phyloP scores from a whole-genome alignment of 164 flowering plant genomes.

The Aristolochia fimbriata region DNA sequence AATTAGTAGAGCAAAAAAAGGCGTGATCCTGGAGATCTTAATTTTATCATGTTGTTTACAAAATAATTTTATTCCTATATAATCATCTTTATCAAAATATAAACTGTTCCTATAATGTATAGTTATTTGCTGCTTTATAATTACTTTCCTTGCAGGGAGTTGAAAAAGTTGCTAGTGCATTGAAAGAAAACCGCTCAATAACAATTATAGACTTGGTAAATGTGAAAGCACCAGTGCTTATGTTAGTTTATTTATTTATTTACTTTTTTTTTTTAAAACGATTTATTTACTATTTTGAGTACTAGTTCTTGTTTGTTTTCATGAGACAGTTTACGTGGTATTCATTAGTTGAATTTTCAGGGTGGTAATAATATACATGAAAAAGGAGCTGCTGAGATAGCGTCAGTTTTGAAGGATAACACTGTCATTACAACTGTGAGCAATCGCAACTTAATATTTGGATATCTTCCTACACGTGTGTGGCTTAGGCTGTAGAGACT shows the following conservation, averaged over 20 bases:
- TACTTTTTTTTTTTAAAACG: neutral
- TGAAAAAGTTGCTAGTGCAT: conserved; percentile 72
- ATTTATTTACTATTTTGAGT: no score
- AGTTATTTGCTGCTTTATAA: neutral
- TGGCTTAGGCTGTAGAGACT: conserved; percentile 2
- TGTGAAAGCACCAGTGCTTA: neutral
- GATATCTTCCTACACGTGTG: neutral
- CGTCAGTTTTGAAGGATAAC: conserved; percentile 74
- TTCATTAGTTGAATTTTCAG: conserved; percentile 21
- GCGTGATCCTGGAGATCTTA: no score
- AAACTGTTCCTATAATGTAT: no score
- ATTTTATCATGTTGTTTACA: no score
- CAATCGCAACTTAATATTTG: neutral
- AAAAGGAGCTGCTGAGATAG: conserved; percentile 48
- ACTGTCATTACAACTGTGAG: conserved; percentile 56
- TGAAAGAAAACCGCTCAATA: conserved; percentile 71
- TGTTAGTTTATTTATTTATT: neutral
- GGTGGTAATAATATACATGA: conserved; percentile 94
- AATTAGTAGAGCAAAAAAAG: no score
- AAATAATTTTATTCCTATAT: neutral
- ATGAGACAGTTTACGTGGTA: conserved; percentile 1
- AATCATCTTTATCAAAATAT: no score
- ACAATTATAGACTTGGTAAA: conserved; percentile 70
- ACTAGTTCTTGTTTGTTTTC: neutral
- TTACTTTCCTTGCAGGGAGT: conserved; percentile 52